Base-by-base conservation (phyloP, 1,284 basidiomycete species). In the Mycena citricolor region DNA sequence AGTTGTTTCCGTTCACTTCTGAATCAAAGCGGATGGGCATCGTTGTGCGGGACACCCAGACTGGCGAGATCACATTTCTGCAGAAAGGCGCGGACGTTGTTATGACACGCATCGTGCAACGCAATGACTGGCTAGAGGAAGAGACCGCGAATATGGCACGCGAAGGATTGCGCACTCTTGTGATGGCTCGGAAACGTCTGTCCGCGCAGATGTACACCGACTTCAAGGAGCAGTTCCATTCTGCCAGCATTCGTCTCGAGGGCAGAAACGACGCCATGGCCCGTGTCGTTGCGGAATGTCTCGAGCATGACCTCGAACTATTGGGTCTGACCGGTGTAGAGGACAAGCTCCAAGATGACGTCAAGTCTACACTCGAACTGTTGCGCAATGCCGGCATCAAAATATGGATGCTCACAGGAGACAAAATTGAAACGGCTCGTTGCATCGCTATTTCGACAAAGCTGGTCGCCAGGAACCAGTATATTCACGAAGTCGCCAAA, bases 361-460 rank as follows among this genome's bases (percentile, higher is more conserved):
- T 99, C 56, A 94, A 90, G 65, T 81, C 85, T 30, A 98, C 97
- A 0, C 68, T 99, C 49, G 97, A 99, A 67, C 63, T 98, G 36
- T 66, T 99, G 54, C 74, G 94, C 51, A 99, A 99, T 62, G 97
- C 95, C 0, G 95, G 95, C 2, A 86, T 99, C 67, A 97, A 93
- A 73, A 97, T 99, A 44, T 99, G 97, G 97, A 99, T 99, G 97
- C 73, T 99, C 57, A 99, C 97, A 0, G 97, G 97, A 0, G 97
- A 99, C 69, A 99, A 99, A 72, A 94, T 99, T 51, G 97, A 99
- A 72, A 99, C 97, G 3, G 97, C 97, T 6, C 90, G 94, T 23
- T 97, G 94, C 66, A 99, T 99, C 57, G 94, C 95, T 1, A 94
- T 98, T 51, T 97, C 93, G 26, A 97, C 91, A 22, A 99, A 98